Base-by-base conservation (phyloP, 495 filamentous ascomycete genomes). In the Aspergillus bertholletiae region DNA sequence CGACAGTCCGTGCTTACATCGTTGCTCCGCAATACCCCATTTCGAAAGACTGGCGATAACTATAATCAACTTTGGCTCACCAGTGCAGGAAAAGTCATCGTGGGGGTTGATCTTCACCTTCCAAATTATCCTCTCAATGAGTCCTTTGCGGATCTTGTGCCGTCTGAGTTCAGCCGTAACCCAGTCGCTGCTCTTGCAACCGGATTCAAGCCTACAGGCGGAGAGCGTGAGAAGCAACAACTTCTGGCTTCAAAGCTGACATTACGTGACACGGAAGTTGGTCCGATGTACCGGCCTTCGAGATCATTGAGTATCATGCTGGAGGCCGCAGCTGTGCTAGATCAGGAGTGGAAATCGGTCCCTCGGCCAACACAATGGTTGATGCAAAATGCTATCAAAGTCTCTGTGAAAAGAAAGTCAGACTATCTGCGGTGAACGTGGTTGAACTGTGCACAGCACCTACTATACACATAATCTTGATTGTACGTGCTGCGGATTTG, bases 51-150 rank as follows among this genome's bases (percentile, higher is more conserved):
- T 17, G 47, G 39, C 17, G 43, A 43, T 8, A 50, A 59, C 20
- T 48, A 61, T 18, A 51, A 55, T 27, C 51, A 51, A 1, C 32
- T 57, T 17, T 77, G 68, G 70, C 46, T 35, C 8, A 43, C 49
- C 24, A 63, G 49, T 24, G 71, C 68, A 2, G 74, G 72, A 43
- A 75, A 74, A 50, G 59, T 76, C 52, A 72, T 78, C 9, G 57
- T 72, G 18, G 73, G 76, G 5, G 17, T 74, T 11, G 63, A 71
- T 30, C 23, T 65, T 7, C 57, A 65, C 12, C 44, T 49, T 21
- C 37, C 57, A 26, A 30, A 56, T 20, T 56, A 56, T 26, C 46
- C 51, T 4, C 40, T 58, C 22, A 20, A 27, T 9, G 30, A 54
- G 2, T 48, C 53, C 13, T 34, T 67, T 23, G 24, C 64, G 15